Percentiles rank a stretch among this genome's conserved stretches.
Conservation (phyloP, 345 rosid species). For the Boechera divaricarpa region DNA sequence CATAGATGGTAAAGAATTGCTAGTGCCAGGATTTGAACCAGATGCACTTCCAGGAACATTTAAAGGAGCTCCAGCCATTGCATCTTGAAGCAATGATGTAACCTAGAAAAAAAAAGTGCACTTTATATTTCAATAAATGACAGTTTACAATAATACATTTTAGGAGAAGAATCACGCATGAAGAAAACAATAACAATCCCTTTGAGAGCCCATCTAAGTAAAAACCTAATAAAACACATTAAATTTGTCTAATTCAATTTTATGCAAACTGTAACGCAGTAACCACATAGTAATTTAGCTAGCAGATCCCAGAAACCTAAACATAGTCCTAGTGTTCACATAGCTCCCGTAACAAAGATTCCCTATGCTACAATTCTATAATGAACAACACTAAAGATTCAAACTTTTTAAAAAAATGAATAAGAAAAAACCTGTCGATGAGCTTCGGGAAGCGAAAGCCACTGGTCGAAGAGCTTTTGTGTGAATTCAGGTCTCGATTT, state of each 20-base stretch:
- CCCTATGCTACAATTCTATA: no score
- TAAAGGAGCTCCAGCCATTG: conserved; percentile 77
- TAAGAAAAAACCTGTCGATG: conserved; percentile 61
- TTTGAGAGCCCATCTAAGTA: no score
- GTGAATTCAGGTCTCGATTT: conserved; percentile 79
- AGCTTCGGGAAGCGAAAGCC: conserved; percentile 93
- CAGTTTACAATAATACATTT: neutral
- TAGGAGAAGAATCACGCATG: neutral
- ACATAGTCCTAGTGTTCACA: no score
- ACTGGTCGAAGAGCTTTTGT: conserved; percentile 82
- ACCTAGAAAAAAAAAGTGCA: conserved; percentile 58
- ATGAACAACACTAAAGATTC: no score
- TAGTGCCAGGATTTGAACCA: conserved; percentile 56
- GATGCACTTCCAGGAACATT: conserved; percentile 71
- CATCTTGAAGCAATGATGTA: conserved; percentile 76
- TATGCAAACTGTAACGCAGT: no score
- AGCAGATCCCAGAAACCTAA: no score
- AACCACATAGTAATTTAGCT: neutral
- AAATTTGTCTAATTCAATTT: no score
- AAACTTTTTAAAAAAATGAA: no score
- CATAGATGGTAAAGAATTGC: conserved; percentile 85
- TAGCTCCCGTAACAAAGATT: no score
- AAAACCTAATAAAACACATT: no score
- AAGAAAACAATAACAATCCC: no score
- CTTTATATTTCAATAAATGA: neutral